These are phyloP conservation scores for Zygotorulaspora sp. DNA, from an alignment of 805 yeast genomes.

Conservation along the genomic window DNA sequence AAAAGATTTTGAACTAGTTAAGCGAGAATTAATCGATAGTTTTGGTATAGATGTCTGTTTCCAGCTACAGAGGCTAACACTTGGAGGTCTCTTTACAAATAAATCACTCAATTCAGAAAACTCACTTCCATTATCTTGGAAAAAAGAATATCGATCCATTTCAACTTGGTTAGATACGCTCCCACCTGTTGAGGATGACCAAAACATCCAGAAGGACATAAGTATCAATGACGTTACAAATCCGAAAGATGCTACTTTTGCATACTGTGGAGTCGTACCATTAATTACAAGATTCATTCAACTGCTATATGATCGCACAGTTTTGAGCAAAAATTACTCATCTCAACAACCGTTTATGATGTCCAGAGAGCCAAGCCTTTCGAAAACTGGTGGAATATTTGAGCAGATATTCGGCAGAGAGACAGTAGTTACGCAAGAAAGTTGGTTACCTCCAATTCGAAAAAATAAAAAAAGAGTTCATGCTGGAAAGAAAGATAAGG, in stretches of 20 bases:
- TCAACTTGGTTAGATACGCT: slow-evolving; percentile 28
- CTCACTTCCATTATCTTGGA: slow-evolving; percentile 9
- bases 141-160: slow-evolving; percentile 23
- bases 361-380: slow-evolving; percentile 26
- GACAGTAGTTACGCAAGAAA: slow-evolving; percentile 13
- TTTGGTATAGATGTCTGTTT: slow-evolving; percentile 51
- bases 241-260: slow-evolving; percentile 41
- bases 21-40: slow-evolving; percentile 51
- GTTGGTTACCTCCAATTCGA: slow-evolving; percentile 24
- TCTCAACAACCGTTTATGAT: slow-evolving; percentile 34
- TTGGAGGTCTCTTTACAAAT: slow-evolving; percentile 20
- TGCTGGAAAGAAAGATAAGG: slow-evolving; percentile 7
- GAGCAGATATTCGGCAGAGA: slow-evolving; percentile 26
- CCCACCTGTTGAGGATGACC: slow-evolving; percentile 22
- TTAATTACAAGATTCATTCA: slow-evolving; percentile 65
- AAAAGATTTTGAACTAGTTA: slow-evolving; percentile 53
- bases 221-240: slow-evolving; percentile 15
- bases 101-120: slow-evolving; percentile 11
- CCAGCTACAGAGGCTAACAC: slow-evolving; percentile 23
- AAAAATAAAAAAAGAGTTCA: slow-evolving; percentile 14
- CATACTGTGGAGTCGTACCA: slow-evolving; percentile 82
- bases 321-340: slow-evolving; percentile 37
- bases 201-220: slow-evolving; percentile 6
- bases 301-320: slow-evolving; percentile 55
- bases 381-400: slow-evolving; percentile 23